Percentiles rank a stretch among this genome's conserved stretches.
These are phyloP conservation scores for Tolypocladium tundrense DNA, from an alignment of 2,329 filamentous ascomycete species.

Conservation along the genomic window DNA sequence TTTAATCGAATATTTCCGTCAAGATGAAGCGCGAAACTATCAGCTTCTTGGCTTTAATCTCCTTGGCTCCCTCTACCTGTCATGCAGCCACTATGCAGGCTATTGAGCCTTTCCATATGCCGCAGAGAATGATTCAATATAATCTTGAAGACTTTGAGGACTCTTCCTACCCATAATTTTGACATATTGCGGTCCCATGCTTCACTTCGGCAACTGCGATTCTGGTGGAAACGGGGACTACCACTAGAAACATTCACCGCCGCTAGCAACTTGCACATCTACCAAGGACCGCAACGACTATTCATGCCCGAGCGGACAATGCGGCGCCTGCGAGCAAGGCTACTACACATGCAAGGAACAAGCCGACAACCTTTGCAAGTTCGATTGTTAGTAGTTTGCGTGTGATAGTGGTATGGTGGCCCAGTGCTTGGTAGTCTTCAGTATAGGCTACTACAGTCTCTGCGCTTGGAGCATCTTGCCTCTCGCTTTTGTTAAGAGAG, in stretches of 20 bases:
- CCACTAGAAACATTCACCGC: neutral
- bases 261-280: neutral
- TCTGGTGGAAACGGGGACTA: neutral
- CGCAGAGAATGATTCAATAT: neutral
- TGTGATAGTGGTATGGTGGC: neutral
- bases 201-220: neutral
- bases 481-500: too few relatives aligned
- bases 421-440: neutral
- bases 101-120: neutral
- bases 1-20: neutral
- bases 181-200: neutral
- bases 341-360: neutral
- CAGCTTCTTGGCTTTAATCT: neutral
- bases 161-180: too few relatives aligned
- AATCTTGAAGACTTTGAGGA: neutral
- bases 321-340: neutral
- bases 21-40: neutral
- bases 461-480: neutral
- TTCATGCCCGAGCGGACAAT: neutral
- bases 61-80: neutral
- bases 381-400: neutral
- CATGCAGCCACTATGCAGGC: neutral
- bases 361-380: neutral
- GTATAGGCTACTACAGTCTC: neutral
- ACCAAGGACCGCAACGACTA: neutral